These are phyloP conservation scores for Eucalyptus cloeziana DNA, from an alignment of 345 rosid genomes.

Conservation along the genomic window DNA sequence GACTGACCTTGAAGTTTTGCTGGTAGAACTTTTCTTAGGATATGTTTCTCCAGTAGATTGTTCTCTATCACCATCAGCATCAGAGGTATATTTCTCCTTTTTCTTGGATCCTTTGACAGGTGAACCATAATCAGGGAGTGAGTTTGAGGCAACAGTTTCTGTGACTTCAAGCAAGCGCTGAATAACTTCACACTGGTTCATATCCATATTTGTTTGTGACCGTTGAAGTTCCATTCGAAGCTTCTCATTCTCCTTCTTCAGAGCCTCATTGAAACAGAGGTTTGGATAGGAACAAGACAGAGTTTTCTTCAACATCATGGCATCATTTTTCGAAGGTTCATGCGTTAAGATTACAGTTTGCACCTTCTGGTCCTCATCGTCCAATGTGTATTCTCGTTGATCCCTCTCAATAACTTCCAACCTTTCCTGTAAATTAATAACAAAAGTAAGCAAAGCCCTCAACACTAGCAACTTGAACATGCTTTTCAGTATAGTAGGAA, in stretches of 20 bases:
- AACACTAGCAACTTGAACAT: neutral
- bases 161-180: constrained; percentile 82
- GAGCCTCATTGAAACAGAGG: constrained; percentile 72
- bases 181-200: constrained; percentile 78
- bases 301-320: constrained; percentile 66
- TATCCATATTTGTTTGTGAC: constrained; percentile 78
- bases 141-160: constrained; percentile 42
- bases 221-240: constrained; percentile 74
- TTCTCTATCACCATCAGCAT: constrained; percentile 25
- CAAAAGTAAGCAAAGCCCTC: neutral
- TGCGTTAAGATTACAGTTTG: constrained; percentile 71
- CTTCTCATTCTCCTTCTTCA: constrained; percentile 64
- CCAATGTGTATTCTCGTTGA: constrained; percentile 83
- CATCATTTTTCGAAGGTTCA: constrained; percentile 53
- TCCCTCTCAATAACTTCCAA: constrained; percentile 79
- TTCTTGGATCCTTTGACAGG: constrained; percentile 39
- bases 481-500: neutral
- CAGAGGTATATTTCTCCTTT: constrained; percentile 26
- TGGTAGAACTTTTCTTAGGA: constrained; percentile 33
- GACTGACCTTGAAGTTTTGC: constrained; percentile 55
- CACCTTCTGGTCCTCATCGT: constrained; percentile 85
- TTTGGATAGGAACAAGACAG: constrained; percentile 87
- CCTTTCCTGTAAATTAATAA: constrained; percentile 49
- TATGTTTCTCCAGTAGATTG: constrained; percentile 30
- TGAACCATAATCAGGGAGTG: constrained; percentile 25